Conservation (phyloP, 495 filamentous ascomycete species). For the Saxophila tyrrhenica region DNA sequence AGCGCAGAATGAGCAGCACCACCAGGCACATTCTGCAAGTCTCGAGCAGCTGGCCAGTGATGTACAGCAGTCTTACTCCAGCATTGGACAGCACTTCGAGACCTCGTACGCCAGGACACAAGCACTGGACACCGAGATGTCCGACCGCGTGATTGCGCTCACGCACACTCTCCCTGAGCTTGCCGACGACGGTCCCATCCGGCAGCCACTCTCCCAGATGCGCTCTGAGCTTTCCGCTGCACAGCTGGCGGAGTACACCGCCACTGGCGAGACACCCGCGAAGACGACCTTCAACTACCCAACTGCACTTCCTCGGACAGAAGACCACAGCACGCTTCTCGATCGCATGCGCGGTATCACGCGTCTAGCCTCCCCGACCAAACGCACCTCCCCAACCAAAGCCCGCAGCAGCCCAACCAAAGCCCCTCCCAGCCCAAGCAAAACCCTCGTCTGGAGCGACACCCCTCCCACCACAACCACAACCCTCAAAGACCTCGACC, state of each 20-base stretch:
- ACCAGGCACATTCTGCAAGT: conserved; percentile 51
- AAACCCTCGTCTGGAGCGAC: conserved; percentile 29
- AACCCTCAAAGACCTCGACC: neutral
- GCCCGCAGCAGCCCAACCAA: conserved; percentile 8
- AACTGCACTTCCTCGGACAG: conserved; percentile 63
- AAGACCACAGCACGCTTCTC: conserved; percentile 55
- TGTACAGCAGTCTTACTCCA: conserved; percentile 58
- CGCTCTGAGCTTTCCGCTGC: conserved; percentile 50
- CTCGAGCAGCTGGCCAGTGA: conserved; percentile 48
- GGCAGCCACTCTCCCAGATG: conserved; percentile 58
- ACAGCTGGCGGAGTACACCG: conserved; percentile 60
- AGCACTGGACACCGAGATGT: conserved; percentile 52
- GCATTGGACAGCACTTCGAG: conserved; percentile 53
- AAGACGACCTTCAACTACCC: conserved; percentile 68
- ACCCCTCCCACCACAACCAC: conserved; percentile 10
- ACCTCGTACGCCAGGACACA: conserved; percentile 50
- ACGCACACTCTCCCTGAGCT: conserved; percentile 48
- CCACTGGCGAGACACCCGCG: conserved; percentile 77
- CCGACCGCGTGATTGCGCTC: conserved; percentile 40
- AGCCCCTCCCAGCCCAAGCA: conserved; percentile 26
- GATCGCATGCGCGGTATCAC: conserved; percentile 37
- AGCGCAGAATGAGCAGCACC: conserved; percentile 66
- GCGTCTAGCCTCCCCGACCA: conserved; percentile 1
- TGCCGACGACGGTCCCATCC: conserved; percentile 38
- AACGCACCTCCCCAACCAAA: conserved; percentile 2